phyloP scores from a whole-genome alignment of 768 basidiomycete species.

The Xerocomus spinulosus region DNA sequence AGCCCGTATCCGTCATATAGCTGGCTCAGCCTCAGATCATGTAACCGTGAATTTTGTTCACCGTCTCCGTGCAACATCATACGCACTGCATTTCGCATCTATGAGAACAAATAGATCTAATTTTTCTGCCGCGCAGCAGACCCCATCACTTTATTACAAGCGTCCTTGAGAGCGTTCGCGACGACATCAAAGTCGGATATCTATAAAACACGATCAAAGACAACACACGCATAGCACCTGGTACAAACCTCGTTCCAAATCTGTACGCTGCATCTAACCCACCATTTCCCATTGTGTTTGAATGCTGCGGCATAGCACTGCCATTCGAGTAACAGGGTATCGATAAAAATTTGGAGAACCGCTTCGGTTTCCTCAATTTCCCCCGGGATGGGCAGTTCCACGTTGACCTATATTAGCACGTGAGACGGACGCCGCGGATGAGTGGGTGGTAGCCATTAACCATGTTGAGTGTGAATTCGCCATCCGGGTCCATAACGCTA shows the following conservation, averaged over 20 bases:
- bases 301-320: conserved; percentile 8
- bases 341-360: conserved; percentile 11
- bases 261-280: conserved; percentile 29
- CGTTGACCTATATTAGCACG: conserved; percentile 34
- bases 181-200: conserved; percentile 31
- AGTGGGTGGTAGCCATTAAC: conserved; percentile 30
- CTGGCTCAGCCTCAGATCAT: too few relatives aligned
- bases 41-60: too few relatives aligned
- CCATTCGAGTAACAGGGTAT: conserved; percentile 22
- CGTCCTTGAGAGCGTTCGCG: conserved; percentile 27
- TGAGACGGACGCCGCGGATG: background rate
- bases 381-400: conserved; percentile 35
- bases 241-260: conserved; percentile 31
- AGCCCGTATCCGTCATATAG: too few relatives aligned
- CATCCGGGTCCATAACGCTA: conserved; percentile 52
- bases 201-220: conserved; percentile 6
- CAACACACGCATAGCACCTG: background rate
- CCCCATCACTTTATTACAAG: conserved; percentile 15
- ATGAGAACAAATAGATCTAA: too few relatives aligned
- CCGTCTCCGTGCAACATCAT: too few relatives aligned
- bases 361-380: conserved; percentile 19
- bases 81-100: too few relatives aligned
- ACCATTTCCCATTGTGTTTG: conserved; percentile 32
- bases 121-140: background rate
- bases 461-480: conserved; percentile 67